phyloP scores from a whole-genome alignment of 2,329 filamentous ascomycete species.

The Fusarium camptoceras region DNA sequence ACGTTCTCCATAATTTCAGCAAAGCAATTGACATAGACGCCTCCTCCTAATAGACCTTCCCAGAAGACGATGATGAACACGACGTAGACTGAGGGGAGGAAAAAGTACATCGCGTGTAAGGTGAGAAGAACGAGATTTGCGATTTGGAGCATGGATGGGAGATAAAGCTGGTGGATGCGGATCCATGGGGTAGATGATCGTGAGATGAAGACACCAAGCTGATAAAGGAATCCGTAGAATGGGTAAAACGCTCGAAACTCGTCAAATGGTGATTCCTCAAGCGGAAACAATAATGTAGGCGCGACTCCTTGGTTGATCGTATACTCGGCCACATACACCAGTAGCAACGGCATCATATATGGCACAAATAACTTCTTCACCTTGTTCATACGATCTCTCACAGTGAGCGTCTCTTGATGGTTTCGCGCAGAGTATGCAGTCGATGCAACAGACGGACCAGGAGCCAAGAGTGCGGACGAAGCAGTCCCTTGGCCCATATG shows the following conservation, averaged over 20 bases:
- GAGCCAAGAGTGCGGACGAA: slow-evolving; percentile 62
- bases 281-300: slow-evolving; percentile 88
- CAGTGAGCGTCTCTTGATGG: slow-evolving; percentile 46
- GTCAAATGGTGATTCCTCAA: slow-evolving; percentile 79
- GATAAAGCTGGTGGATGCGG: slow-evolving; percentile 82
- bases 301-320: slow-evolving; percentile 96
- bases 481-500: slow-evolving; percentile 54
- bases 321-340: slow-evolving; percentile 97
- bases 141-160: slow-evolving; percentile 84
- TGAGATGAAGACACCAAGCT: slow-evolving; percentile 94
- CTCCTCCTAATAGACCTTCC: slow-evolving; percentile 90
- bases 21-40: slow-evolving; percentile 97
- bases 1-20: slow-evolving; percentile 91
- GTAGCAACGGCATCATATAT: slow-evolving; percentile 88
- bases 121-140: slow-evolving; percentile 80
- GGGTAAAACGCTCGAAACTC: slow-evolving; percentile 92
- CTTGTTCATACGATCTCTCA: slow-evolving; percentile 70
- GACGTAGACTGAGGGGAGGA: slow-evolving; percentile 87
- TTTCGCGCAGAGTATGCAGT: slow-evolving; percentile 54
- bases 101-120: slow-evolving; percentile 80
- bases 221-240: slow-evolving; percentile 94
- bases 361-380: slow-evolving; percentile 77
- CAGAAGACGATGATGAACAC: slow-evolving; percentile 89
- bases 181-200: slow-evolving; percentile 90
- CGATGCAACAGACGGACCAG: slow-evolving; percentile 55